A percentile compares a stretch with the other conserved stretches of the same genome.
These are phyloP conservation scores for Waltiozyma sp. DNA, from an alignment of 1,139 yeast genomes.

Conservation along the genomic window DNA sequence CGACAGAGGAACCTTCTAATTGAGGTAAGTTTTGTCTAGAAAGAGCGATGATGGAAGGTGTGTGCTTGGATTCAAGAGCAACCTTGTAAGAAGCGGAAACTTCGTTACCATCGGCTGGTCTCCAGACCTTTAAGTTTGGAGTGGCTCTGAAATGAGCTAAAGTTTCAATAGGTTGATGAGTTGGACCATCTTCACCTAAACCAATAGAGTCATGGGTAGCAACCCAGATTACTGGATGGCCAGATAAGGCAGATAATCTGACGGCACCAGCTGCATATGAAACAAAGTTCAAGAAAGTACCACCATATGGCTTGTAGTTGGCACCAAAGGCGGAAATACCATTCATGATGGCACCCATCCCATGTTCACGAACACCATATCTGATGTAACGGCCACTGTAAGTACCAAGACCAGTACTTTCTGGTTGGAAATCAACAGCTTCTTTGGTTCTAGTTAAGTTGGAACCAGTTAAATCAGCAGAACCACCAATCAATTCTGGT, in stretches of 20 bases:
- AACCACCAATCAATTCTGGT: constrained; percentile 95
- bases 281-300: constrained; percentile 97
- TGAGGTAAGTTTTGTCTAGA: constrained; percentile 98
- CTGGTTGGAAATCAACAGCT: constrained; percentile 91
- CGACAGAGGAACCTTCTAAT: constrained; percentile 85
- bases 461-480: constrained; percentile 97
- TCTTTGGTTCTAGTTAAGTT: constrained; percentile 86
- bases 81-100: constrained; percentile 90
- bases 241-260: constrained; percentile 88
- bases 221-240: constrained; percentile 91
- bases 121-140: constrained; percentile 95
- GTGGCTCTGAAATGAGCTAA: constrained; percentile 95
- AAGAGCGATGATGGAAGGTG: constrained; percentile 86
- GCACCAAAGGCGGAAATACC: constrained; percentile 97
- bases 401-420: constrained; percentile 70
- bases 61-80: constrained; percentile 58
- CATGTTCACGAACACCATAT: constrained; percentile 99
- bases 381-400: constrained; percentile 91
- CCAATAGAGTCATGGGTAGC: constrained; percentile 99
- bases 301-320: constrained; percentile 88
- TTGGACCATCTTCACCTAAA: constrained; percentile 99
- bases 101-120: constrained; percentile 99
- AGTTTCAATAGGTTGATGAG: constrained; percentile 99
- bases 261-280: constrained; percentile 98
- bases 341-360: constrained; percentile 98